These are phyloP conservation scores for Paraphysoderma sedebokerense DNA, from an alignment of 371 early-diverging fungal species.

Conservation along the genomic window DNA sequence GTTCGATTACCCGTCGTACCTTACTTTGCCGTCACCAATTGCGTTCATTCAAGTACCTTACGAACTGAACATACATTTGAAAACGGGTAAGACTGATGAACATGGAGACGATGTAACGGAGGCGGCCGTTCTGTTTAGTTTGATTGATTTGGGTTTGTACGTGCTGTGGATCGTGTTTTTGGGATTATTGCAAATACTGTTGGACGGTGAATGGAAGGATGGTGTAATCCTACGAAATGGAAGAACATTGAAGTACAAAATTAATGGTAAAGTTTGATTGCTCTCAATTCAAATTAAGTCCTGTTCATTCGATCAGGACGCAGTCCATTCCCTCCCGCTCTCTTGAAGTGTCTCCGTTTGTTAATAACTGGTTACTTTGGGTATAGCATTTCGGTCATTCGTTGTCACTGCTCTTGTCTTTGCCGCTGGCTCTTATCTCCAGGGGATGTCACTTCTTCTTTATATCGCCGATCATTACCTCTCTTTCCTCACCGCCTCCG, in stretches of 20 bases:
- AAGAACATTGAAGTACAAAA: slow-evolving; percentile 40
- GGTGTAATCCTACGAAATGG: slow-evolving; percentile 61
- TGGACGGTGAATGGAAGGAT: slow-evolving; percentile 50
- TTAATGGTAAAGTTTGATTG: slow-evolving; percentile 38
- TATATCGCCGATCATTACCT: slow-evolving; percentile 57
- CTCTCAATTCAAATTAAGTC: neutral
- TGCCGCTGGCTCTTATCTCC: slow-evolving; percentile 10
- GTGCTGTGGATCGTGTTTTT: slow-evolving; percentile 49
- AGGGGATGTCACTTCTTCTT: slow-evolving; percentile 40
- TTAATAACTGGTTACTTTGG: too few species aligned
- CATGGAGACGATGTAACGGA: too few species aligned
- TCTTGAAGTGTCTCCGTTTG: too few species aligned
- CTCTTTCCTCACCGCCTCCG: slow-evolving; percentile 44
- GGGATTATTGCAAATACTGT: slow-evolving; percentile 29
- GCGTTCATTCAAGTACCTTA: too few species aligned
- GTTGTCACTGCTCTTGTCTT: slow-evolving; percentile 32
- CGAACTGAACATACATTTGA: too few species aligned
- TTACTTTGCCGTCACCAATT: too few species aligned
- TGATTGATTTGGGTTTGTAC: slow-evolving; percentile 33
- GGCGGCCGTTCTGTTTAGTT: slow-evolving; percentile 13
- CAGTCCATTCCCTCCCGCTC: too few species aligned
- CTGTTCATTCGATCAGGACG: neutral
- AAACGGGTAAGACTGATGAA: too few species aligned
- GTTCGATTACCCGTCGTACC: neutral
- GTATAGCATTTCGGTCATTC: slow-evolving; percentile 26